Base-by-base conservation (phyloP, 345 rosid genomes). In the Eucalyptus melliodora region DNA sequence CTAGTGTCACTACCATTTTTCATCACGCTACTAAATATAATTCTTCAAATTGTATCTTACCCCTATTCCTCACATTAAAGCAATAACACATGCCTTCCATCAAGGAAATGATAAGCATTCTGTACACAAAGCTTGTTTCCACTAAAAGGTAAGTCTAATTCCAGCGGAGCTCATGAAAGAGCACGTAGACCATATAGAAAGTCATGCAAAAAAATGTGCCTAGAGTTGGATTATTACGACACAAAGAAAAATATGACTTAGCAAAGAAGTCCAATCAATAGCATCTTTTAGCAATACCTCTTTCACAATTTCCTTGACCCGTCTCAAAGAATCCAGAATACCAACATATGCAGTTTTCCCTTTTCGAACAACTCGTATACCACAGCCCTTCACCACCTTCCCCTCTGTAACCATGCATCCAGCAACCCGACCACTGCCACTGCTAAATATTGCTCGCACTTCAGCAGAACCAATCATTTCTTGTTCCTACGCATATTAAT, bases 391-490 rank as follows among this genome's bases (percentile, higher is more conserved):
- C 89, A 93, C 94, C 88, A 98, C 91, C 91, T 96, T 97, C 69
- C 99, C 99, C 90, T 97, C 99, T 26, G 92, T 95, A 86, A 97
- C 97, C 97, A 98, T 96, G 94, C 99, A 98, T 89, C 99, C 99
- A 90, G 99, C 99, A 92, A 94, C 97, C 91, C 96, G 99, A 81
- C 98, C 98, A 90, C 99, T 98, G 62, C 99, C 99, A 90, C 99
- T 98, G 93, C 97, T 95, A 93, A 98, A 98, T 88, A 95, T 93
- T 65, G 98, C 98, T 85, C 99, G 96, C 88, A 98, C 97, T 91
- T 94, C 97, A 15, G 98, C 97, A 88, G 94, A 94, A 87, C 99
- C 99, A 93, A 97, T 95, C 23, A 92, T 88, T 92, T 95, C 94
- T 96, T 96, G 94, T 88, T 98, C 99, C 99, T 97, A 86, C 87